These are phyloP conservation scores for Backusella tuberculispora DNA, from an alignment of 192 early-diverging fungal genomes.

Conservation along the genomic window DNA sequence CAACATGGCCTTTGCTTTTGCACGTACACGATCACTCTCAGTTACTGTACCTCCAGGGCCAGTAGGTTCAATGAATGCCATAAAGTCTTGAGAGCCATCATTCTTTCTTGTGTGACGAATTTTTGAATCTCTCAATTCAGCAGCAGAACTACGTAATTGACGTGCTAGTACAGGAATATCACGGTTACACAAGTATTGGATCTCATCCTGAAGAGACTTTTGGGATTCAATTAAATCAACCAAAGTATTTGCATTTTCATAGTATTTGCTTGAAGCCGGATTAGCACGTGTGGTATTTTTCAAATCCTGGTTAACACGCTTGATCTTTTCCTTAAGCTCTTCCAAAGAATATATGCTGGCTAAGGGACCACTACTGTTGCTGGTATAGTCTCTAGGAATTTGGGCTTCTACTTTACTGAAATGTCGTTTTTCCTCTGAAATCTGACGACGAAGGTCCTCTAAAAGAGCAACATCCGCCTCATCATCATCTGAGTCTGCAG, in stretches of 20 bases:
- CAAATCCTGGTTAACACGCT: conserved; percentile 44
- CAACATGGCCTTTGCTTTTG: conserved; percentile 59
- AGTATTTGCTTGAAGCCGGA: conserved; percentile 4
- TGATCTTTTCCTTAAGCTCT: conserved; percentile 53
- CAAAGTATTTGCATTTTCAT: conserved; percentile 23
- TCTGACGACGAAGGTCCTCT: conserved; percentile 27
- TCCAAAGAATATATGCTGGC: conserved; percentile 33
- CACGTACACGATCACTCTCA: conserved; percentile 55
- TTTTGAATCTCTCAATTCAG: conserved; percentile 43
- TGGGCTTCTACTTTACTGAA: background rate
- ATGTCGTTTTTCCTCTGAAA: conserved; percentile 13
- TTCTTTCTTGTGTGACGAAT: conserved; percentile 46
- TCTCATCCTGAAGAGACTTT: conserved; percentile 41
- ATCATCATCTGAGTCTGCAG: background rate
- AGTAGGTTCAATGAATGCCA: conserved; percentile 46
- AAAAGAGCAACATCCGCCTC: conserved; percentile 10
- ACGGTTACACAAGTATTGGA: conserved; percentile 45
- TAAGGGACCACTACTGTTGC: background rate
- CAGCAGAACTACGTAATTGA: conserved; percentile 49
- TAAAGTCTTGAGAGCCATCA: conserved; percentile 36
- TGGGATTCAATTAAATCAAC: conserved; percentile 32
- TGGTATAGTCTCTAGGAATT: background rate
- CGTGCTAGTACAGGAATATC: conserved; percentile 48
- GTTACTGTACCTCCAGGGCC: conserved; percentile 57
- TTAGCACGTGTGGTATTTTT: conserved; percentile 9